Base-by-base conservation (phyloP, 2,329 filamentous ascomycete species). In the Aspergillus uvarum region DNA sequence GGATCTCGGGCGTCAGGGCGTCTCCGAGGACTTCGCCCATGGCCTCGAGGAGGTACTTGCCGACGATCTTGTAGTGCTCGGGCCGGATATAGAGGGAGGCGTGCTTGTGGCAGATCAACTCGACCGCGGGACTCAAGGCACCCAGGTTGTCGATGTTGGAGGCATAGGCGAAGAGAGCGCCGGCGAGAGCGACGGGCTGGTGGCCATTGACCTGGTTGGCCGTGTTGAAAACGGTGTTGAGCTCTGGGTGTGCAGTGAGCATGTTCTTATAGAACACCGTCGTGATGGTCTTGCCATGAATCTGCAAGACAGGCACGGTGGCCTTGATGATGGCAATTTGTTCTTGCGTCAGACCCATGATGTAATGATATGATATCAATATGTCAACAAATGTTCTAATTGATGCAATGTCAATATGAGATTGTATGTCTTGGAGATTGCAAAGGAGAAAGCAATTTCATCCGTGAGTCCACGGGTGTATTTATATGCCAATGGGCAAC, bases 91-190 rank as follows among this genome's bases (percentile, higher is more conserved):
- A 85, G 1, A 92, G 80, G 0, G 86, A 89, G 60, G 84, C 89
- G 73, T 92, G 89, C 75, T 91, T 92, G 72, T 91, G 85, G 72
- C 87, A 89, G 65, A 94, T 92, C 68, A 87, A 84, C 73, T 91
- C 87, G 14, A 86, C 74, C 0, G 82, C 79, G 0, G 83, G 80
- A 12, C 73, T 73, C 4, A 92, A 80, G 21, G 79, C 83, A 51
- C 81, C 83, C 0, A 91, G 81, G 70, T 91, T 82, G 73, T 88
- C 85, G 72, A 92, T 89, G 76, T 91, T 86, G 61, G 83, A 79
- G 56, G 89, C 89, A 69, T 91, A 92, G 64, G 85, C 86, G 65
- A 89, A 85, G 51, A 92, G 85, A 1, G 89, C 82, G 47, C 79
- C 81, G 11, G 89, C 89, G 6, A 93, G 83, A 2, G 90, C 89